Conservation (phyloP, 2,329 filamentous ascomycete species). For the Sordariomycetes sp. region DNA sequence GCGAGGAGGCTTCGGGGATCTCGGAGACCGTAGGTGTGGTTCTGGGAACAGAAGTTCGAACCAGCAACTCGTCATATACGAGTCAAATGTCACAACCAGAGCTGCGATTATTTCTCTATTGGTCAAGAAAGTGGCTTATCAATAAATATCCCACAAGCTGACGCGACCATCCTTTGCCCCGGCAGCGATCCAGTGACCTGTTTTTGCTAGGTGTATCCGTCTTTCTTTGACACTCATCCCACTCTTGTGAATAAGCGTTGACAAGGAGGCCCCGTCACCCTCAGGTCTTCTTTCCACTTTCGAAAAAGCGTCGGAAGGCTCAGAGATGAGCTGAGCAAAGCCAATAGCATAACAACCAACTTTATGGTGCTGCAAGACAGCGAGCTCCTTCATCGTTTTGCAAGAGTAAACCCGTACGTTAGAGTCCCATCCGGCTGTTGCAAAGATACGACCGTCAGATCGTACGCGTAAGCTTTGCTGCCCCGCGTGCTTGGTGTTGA, state of each 20-base stretch:
- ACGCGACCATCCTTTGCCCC: slow-evolving; percentile 94
- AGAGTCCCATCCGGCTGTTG: slow-evolving; percentile 88
- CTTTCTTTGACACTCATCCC: slow-evolving; percentile 45
- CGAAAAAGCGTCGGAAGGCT: neutral
- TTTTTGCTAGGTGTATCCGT: slow-evolving; percentile 53
- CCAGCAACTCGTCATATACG: too few species aligned
- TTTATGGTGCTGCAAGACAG: slow-evolving; percentile 90
- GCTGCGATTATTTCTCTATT: too few species aligned
- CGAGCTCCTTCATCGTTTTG: slow-evolving; percentile 76
- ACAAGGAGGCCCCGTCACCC: neutral
- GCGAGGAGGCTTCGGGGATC: too few species aligned
- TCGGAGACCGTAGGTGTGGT: too few species aligned
- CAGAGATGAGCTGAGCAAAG: slow-evolving; percentile 47
- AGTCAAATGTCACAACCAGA: too few species aligned
- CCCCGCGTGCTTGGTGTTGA: slow-evolving; percentile 80
- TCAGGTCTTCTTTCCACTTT: neutral
- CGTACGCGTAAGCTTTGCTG: slow-evolving; percentile 75
- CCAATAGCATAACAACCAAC: slow-evolving; percentile 76
- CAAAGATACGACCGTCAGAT: slow-evolving; percentile 73
- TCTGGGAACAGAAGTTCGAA: too few species aligned
- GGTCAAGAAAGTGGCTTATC: too few species aligned
- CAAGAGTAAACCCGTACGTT: slow-evolving; percentile 71
- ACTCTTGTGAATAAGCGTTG: neutral
- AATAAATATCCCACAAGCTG: slow-evolving; percentile 93
- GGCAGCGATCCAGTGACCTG: slow-evolving; percentile 79